A percentile compares a stretch with the other conserved stretches of the same genome.
phyloP scores from a whole-genome alignment of 345 rosid genomes.

The Salix dunnii region DNA sequence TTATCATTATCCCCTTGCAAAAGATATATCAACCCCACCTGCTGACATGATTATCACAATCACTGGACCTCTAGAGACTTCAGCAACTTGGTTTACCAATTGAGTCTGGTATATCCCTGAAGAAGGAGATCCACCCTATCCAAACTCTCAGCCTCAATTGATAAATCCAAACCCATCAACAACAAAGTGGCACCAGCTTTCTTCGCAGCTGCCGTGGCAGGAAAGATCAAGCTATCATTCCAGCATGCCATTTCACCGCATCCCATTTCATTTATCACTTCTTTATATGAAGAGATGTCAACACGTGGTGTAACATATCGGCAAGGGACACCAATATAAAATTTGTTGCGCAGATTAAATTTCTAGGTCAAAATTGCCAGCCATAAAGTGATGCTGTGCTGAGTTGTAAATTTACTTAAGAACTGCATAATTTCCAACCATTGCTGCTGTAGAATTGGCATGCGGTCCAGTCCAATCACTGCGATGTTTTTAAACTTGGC shows the following conservation, averaged over 20 bases:
- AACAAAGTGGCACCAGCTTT: conserved; percentile 44
- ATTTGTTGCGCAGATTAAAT: too few species aligned
- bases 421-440: conserved; percentile 48
- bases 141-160: conserved; percentile 47
- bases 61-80: conserved; percentile 44
- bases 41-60: conserved; percentile 55
- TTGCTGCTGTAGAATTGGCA: neutral
- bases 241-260: conserved; percentile 41
- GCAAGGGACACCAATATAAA: conserved; percentile 42
- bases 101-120: conserved; percentile 45
- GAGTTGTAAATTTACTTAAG: too few species aligned
- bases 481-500: neutral
- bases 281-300: conserved; percentile 30
- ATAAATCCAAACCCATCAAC: conserved; percentile 39
- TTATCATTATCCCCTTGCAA: conserved; percentile 31
- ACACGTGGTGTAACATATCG: conserved; percentile 36
- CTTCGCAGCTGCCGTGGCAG: conserved; percentile 32
- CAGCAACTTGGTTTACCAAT: conserved; percentile 42
- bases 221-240: conserved; percentile 32
- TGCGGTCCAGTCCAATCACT: too few species aligned
- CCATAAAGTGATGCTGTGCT: conserved; percentile 10
- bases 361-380: neutral
- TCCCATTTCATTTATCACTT: conserved; percentile 32
- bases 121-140: conserved; percentile 46
- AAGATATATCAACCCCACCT: conserved; percentile 48